Percentiles rank a stretch among this genome's conserved stretches.
phyloP scores from a whole-genome alignment of 140 eudicot species.

The Bidens hawaiensis region DNA sequence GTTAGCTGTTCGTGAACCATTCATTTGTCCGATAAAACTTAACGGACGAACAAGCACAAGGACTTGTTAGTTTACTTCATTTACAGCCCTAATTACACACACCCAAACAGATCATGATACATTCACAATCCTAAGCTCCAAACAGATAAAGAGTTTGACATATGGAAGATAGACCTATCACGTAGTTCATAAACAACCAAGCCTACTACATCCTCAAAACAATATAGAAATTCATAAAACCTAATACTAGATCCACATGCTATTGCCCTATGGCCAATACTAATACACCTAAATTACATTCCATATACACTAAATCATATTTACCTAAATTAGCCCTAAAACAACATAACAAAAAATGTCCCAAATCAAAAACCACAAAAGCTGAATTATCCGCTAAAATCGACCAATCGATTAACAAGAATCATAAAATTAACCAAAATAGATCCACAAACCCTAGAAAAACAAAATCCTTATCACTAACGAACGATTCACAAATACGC shows the following conservation, averaged over 20 bases:
- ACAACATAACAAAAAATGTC: background rate
- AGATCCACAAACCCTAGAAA: background rate
- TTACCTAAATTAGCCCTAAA: background rate
- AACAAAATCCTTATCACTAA: background rate
- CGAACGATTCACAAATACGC: background rate
- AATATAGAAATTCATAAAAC: no score
- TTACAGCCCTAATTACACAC: no score
- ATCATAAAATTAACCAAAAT: background rate
- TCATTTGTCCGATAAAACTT: no score
- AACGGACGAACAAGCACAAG: no score
- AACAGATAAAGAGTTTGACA: background rate
- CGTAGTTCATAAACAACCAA: background rate
- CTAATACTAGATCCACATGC: no score
- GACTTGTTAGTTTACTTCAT: background rate
- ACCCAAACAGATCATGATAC: no score
- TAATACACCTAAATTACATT: no score
- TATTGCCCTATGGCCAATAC: no score
- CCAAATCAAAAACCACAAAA: background rate
- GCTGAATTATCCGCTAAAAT: background rate
- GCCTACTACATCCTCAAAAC: no score
- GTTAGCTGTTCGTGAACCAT: no score
- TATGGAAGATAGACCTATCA: no score
- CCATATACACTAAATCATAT: no score
- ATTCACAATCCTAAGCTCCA: background rate
- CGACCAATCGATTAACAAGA: background rate